These are phyloP conservation scores for Fomitopsis betulina DNA, from an alignment of 1,284 basidiomycete species.

Conservation along the genomic window DNA sequence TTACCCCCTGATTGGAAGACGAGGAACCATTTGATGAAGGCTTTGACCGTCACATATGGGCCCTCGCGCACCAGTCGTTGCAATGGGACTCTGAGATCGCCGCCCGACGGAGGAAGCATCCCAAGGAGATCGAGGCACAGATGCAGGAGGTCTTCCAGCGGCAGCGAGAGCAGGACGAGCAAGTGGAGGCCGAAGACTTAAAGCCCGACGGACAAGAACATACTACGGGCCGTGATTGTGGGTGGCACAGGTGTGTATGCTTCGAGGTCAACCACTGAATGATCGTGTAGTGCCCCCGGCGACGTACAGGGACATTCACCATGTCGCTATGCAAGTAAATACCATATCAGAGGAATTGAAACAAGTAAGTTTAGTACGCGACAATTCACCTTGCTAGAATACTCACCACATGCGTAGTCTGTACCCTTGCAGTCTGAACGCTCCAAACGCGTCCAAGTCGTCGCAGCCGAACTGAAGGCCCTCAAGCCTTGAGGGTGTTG, in stretches of 20 bases:
- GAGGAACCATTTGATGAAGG: constrained; percentile 77
- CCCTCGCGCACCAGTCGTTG: constrained; percentile 19
- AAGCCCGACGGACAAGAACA: constrained; percentile 10
- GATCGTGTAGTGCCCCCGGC: constrained; percentile 12
- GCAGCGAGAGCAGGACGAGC: constrained; percentile 14
- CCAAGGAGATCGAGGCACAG: constrained; percentile 16
- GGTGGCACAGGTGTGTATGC: neutral
- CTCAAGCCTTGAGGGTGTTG: constrained; percentile 43
- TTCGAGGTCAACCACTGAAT: neutral
- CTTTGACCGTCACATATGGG: constrained; percentile 21
- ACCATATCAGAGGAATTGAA: constrained; percentile 44
- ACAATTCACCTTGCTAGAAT: neutral
- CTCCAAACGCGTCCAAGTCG: constrained; percentile 34
- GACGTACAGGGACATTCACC: constrained; percentile 22
- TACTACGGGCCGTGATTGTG: neutral
- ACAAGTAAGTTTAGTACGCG: constrained; percentile 34
- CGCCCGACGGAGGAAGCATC: constrained; percentile 15
- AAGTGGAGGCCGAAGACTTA: constrained; percentile 3
- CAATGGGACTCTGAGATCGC: constrained; percentile 20
- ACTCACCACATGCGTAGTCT: constrained; percentile 28
- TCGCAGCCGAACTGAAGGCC: constrained; percentile 41
- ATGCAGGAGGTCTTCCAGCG: constrained; percentile 17
- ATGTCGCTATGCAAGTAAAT: constrained; percentile 20
- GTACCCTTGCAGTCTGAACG: constrained; percentile 42
- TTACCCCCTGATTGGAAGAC: constrained; percentile 34